Evolutionary conservation across 257 asterid species (phyloP).

Genomic region (Thymus quinquecostatus): DNA sequence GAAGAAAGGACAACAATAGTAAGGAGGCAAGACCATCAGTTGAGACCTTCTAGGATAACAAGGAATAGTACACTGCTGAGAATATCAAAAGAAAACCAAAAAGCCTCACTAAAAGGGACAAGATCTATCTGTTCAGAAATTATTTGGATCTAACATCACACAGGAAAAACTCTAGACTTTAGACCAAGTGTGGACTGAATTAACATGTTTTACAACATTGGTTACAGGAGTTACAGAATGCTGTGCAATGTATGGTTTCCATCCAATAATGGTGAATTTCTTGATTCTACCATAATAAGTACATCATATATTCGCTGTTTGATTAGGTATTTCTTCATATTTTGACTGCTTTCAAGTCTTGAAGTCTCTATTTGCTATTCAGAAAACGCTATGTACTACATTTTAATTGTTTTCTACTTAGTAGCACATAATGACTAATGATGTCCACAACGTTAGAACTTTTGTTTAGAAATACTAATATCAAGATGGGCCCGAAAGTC

Average conservation of each 20-base stretch:
- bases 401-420: background rate
- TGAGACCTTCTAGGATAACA: background rate
- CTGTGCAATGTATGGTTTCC: background rate
- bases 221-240: background rate
- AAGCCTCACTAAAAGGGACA: background rate
- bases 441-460: background rate
- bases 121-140: conserved; percentile 1
- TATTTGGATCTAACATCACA: background rate
- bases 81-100: background rate
- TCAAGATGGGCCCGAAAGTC: background rate
- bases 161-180: background rate
- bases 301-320: conserved; percentile 3
- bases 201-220: conserved; percentile 7
- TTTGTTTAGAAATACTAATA: background rate
- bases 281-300: conserved; percentile 3
- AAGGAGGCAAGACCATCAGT: background rate
- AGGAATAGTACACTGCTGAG: background rate
- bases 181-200: background rate
- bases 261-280: background rate
- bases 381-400: background rate
- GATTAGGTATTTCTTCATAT: background rate
- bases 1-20: background rate
- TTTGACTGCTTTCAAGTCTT: background rate
- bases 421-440: background rate
- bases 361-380: background rate